These are phyloP conservation scores for Petasospora rhodanensis DNA, from an alignment of 1,139 yeast genomes.

Conservation along the genomic window DNA sequence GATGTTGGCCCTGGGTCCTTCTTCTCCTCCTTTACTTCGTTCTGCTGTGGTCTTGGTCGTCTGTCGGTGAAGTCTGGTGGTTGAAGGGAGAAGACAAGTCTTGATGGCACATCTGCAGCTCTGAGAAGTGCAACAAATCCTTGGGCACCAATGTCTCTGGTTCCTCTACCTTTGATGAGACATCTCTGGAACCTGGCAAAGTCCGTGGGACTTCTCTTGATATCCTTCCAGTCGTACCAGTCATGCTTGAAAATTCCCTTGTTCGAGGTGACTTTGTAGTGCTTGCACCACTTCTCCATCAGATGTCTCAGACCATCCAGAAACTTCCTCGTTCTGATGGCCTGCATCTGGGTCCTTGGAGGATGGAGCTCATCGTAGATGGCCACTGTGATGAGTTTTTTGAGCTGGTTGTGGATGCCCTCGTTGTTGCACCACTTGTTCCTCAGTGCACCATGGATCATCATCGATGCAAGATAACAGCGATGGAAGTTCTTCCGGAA, in stretches of 20 bases:
- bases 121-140: conserved; percentile 80
- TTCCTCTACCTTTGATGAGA: conserved; percentile 52
- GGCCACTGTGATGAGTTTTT: conserved; percentile 42
- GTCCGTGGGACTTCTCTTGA: conserved; percentile 27
- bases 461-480: conserved; percentile 50
- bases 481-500: conserved; percentile 55
- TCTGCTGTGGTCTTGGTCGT: conserved; percentile 12
- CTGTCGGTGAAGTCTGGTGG: conserved; percentile 73
- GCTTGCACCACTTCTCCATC: conserved; percentile 56
- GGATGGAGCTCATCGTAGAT: conserved; percentile 47
- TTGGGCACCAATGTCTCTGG: conserved; percentile 78
- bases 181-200: conserved; percentile 38
- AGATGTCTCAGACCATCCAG: conserved; percentile 69
- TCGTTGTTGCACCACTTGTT: conserved; percentile 72
- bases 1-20: conserved; percentile 3
- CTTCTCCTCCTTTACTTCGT: neutral
- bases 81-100: conserved; percentile 79
- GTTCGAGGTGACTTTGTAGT: conserved; percentile 47
- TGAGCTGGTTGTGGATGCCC: conserved; percentile 36
- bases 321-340: conserved; percentile 59
- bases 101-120: conserved; percentile 63
- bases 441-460: conserved; percentile 60
- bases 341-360: conserved; percentile 28
- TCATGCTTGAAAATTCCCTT: conserved; percentile 43
- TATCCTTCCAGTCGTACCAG: conserved; percentile 53